A percentile compares a stretch with the other conserved stretches of the same genome.
Conservation (phyloP, 805 yeast genomes). For the Candida awuae region DNA sequence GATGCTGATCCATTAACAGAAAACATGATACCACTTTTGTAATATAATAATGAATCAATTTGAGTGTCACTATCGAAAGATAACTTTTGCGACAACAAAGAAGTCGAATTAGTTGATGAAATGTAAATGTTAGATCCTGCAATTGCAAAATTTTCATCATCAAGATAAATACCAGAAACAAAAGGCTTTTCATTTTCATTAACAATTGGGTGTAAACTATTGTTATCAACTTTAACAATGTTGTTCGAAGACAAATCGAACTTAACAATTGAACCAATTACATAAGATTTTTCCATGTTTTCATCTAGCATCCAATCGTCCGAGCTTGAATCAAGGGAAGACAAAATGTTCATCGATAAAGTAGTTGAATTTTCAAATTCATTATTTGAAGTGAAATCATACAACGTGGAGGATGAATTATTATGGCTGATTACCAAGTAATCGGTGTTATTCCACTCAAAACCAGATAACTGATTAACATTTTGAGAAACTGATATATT, state of each 20-base stretch:
- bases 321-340: conserved; percentile 14
- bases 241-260: conserved; percentile 16
- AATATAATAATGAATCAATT: conserved; percentile 28
- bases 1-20: conserved; percentile 36
- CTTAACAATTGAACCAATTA: conserved; percentile 17
- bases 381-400: conserved; percentile 33
- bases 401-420: conserved; percentile 23
- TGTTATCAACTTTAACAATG: conserved; percentile 11
- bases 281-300: conserved; percentile 4
- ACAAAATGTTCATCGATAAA: conserved; percentile 28
- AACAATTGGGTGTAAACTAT: background rate
- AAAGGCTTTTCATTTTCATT: background rate
- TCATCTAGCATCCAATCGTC: conserved; percentile 1
- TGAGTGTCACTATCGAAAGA: conserved; percentile 16
- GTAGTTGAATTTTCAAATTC: conserved; percentile 29
- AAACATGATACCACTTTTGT: conserved; percentile 34
- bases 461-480: conserved; percentile 18
- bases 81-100: conserved; percentile 9
- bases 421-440: conserved; percentile 34
- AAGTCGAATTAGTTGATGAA: conserved; percentile 1
- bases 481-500: conserved; percentile 13
- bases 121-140: conserved; percentile 42
- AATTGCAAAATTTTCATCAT: conserved; percentile 42
- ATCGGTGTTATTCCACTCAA: conserved; percentile 32
- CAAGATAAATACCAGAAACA: conserved; percentile 35